These are phyloP conservation scores for Pythium sp. DNA, from an alignment of 352 stramenopile species.

Conservation along the genomic window DNA sequence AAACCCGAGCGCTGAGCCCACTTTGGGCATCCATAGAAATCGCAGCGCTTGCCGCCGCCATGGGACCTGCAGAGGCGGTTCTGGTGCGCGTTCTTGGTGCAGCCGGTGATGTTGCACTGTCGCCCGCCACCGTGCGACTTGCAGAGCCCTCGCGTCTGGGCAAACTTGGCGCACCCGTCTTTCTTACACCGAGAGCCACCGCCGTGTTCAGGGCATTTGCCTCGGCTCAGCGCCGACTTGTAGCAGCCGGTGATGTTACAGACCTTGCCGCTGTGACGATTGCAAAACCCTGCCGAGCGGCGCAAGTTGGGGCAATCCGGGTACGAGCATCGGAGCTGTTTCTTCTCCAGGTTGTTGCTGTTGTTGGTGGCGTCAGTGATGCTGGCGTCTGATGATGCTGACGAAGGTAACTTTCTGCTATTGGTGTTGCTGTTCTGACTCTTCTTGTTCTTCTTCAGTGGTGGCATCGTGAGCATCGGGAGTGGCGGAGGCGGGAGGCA, in stretches of 20 bases:
- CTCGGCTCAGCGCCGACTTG: conserved; percentile 76
- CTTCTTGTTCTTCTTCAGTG: conserved; percentile 67
- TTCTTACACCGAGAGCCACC: conserved; percentile 83
- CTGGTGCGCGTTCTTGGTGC: conserved; percentile 83
- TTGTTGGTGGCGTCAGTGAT: background rate
- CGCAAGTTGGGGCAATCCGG: conserved; percentile 75
- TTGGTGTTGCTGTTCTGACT: conserved; percentile 13
- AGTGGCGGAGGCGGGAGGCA: conserved; percentile 50
- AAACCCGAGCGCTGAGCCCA: conserved; percentile 83
- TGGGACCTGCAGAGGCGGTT: conserved; percentile 82
- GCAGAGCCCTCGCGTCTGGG: conserved; percentile 76
- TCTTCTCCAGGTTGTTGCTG: conserved; percentile 33
- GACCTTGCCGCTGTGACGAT: conserved; percentile 78
- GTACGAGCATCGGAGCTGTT: conserved; percentile 75
- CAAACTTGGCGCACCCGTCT: conserved; percentile 83
- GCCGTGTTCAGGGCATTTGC: conserved; percentile 83
- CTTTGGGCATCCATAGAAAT: conserved; percentile 76
- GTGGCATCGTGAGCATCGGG: conserved; percentile 72
- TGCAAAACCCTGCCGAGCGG: conserved; percentile 75
- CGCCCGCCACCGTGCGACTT: conserved; percentile 82
- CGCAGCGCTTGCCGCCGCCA: conserved; percentile 78
- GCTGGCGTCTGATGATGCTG: background rate
- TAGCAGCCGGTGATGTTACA: conserved; percentile 66
- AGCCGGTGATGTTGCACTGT: conserved; percentile 70
- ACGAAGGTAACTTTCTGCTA: conserved; percentile 7